Conservation (phyloP, 306 rosid genomes). For the Inga oerstediana region DNA sequence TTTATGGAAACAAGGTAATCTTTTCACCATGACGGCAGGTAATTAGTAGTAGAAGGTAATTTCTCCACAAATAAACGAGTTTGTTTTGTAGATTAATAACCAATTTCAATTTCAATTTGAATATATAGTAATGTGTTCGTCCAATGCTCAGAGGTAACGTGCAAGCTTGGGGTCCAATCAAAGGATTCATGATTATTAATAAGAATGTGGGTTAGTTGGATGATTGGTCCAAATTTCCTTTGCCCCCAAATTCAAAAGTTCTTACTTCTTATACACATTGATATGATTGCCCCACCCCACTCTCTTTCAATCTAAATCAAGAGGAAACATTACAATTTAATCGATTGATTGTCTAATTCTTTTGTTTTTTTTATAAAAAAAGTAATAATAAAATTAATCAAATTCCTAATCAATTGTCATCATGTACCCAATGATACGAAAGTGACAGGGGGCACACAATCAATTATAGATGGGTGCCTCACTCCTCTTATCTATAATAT, state of each 20-base stretch:
- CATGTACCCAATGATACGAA: neutral
- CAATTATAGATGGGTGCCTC: neutral
- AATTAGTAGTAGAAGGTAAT: neutral
- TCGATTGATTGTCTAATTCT: neutral
- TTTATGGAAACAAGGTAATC: neutral
- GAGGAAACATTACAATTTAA: neutral
- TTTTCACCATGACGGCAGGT: neutral
- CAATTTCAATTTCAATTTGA: neutral
- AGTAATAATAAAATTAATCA: neutral
- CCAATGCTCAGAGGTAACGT: neutral
- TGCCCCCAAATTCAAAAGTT: neutral
- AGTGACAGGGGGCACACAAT: neutral
- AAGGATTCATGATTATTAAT: neutral
- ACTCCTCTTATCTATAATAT: too few species aligned
- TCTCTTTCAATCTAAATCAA: neutral
- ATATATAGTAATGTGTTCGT: neutral
- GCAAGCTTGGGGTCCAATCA: slow-evolving; percentile 1
- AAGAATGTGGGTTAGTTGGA: neutral
- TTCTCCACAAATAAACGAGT: neutral
- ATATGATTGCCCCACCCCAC: neutral
- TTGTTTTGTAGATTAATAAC: neutral
- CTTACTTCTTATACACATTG: neutral
- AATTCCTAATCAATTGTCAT: neutral
- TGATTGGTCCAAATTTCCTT: slow-evolving; percentile 7
- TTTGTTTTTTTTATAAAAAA: neutral